Conservation (phyloP, 441 rosid species). For the Pelargonium citronellum region DNA sequence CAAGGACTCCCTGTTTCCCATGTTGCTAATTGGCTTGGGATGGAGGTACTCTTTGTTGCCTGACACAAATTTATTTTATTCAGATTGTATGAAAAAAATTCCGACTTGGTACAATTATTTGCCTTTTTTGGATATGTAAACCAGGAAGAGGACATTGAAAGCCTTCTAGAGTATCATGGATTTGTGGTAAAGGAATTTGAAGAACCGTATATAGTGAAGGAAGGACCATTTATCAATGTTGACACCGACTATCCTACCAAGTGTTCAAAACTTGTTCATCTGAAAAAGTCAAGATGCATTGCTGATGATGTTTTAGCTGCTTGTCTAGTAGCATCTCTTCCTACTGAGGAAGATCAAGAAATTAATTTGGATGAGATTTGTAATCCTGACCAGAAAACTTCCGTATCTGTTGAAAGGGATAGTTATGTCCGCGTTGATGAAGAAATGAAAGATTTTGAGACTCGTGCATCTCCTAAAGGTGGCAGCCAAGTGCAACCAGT, state of each 20-base stretch:
- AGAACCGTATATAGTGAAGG: slow-evolving; percentile 92
- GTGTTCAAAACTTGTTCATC: slow-evolving; percentile 79
- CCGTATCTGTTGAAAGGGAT: slow-evolving; percentile 33
- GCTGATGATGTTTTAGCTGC: slow-evolving; percentile 57
- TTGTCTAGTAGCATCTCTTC: slow-evolving; percentile 26
- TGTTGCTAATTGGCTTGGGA: slow-evolving; percentile 79
- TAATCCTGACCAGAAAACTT: slow-evolving; percentile 31
- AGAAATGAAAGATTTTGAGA: slow-evolving; percentile 40
- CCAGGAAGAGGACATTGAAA: slow-evolving; percentile 77
- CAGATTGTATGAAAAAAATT: slow-evolving; percentile 1
- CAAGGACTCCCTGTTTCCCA: slow-evolving; percentile 83
- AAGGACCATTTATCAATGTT: slow-evolving; percentile 66
- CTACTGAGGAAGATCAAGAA: slow-evolving; percentile 30
- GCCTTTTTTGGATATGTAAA: slow-evolving; percentile 1
- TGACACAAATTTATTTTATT: slow-evolving; percentile 11
- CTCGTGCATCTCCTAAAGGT: slow-evolving; percentile 36
- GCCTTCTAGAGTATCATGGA: slow-evolving; percentile 66
- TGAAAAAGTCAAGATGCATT: slow-evolving; percentile 59
- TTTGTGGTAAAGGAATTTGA: slow-evolving; percentile 69
- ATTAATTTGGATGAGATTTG: slow-evolving; percentile 28
- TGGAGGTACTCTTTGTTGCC: slow-evolving; percentile 57
- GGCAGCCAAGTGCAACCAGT: slow-evolving; percentile 25
- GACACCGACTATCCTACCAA: slow-evolving; percentile 77
- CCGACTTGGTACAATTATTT: slow-evolving; percentile 2
- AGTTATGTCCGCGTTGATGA: slow-evolving; percentile 31